Evolutionary conservation across 2,329 filamentous ascomycete species (phyloP).

Genomic region (Ophiostoma tasmaniense): DNA sequence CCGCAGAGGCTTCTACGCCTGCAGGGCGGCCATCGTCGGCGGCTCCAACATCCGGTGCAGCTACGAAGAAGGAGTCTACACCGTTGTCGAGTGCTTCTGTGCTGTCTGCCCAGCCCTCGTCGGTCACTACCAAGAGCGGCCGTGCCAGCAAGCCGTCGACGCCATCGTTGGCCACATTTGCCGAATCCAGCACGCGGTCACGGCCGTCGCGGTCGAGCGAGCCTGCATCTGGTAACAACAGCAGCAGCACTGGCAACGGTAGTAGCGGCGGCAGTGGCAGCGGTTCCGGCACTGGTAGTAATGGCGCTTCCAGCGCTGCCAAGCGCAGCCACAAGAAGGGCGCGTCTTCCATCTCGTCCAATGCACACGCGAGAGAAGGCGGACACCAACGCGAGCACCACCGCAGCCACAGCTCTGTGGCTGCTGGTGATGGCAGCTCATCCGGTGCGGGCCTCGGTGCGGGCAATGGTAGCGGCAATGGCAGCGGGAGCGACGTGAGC

Average conservation of each 20-base stretch:
- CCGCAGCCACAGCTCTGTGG: constrained; percentile 13
- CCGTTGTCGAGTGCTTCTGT: constrained; percentile 27
- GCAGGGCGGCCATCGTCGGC: constrained; percentile 2
- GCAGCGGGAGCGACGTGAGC: constrained; percentile 11
- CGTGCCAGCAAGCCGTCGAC: constrained; percentile 60
- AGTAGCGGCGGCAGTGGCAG: constrained; percentile 17
- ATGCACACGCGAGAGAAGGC: constrained; percentile 21
- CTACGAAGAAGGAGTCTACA: constrained; percentile 34
- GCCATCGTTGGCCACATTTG: constrained; percentile 51
- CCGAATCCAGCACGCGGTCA: constrained; percentile 44
- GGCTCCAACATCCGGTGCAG: constrained; percentile 27
- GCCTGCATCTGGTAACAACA: constrained; percentile 6
- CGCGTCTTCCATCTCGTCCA: constrained; percentile 30
- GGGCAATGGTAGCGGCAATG: constrained; percentile 8
- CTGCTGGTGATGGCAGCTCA: constrained; percentile 13
- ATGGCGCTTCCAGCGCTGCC: constrained; percentile 20
- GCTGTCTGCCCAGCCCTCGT: constrained; percentile 22
- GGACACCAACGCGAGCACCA: constrained; percentile 2
- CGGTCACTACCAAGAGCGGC: constrained; percentile 54
- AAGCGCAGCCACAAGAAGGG: constrained; percentile 56
- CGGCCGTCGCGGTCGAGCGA: constrained; percentile 44
- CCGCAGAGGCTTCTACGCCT: neutral
- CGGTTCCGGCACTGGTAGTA: constrained; percentile 22
- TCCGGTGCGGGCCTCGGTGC: constrained; percentile 10
- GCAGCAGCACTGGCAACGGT: constrained; percentile 2